Conservation (phyloP, 441 rosid genomes). For the Bruguiera hainesii region DNA sequence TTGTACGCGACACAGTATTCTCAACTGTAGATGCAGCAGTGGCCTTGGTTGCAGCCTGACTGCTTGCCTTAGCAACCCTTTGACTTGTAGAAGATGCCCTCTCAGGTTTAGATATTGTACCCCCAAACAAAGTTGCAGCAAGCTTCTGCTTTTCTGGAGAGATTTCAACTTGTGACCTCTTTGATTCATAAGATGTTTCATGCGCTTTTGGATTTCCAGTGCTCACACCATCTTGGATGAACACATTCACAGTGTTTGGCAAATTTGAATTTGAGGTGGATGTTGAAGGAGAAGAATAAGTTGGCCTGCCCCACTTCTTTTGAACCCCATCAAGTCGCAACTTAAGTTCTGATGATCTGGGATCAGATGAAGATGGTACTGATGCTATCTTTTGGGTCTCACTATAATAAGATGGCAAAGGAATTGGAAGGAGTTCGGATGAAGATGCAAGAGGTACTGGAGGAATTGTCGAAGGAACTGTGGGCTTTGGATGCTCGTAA, state of each 20-base stretch:
- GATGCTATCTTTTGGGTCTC: constrained; percentile 49
- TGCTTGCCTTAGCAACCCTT: constrained; percentile 45
- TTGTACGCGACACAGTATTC: constrained; percentile 29
- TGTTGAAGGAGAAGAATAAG: constrained; percentile 46
- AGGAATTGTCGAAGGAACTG: constrained; percentile 42
- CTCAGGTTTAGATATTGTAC: constrained; percentile 56
- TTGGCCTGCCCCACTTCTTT: constrained; percentile 88
- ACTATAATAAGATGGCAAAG: constrained; percentile 62
- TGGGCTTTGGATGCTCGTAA: constrained; percentile 78
- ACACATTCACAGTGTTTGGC: constrained; percentile 54
- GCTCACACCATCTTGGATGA: constrained; percentile 30
- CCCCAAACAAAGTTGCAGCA: constrained; percentile 94
- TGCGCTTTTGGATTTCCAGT: constrained; percentile 45
- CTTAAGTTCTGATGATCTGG: constrained; percentile 64
- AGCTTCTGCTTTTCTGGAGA: constrained; percentile 92
- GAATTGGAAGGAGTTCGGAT: constrained; percentile 70
- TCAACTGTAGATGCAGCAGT: constrained; percentile 20
- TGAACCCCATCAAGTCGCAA: constrained; percentile 96
- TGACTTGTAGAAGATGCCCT: constrained; percentile 53
- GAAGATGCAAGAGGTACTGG: constrained; percentile 44
- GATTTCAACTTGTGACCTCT: constrained; percentile 59
- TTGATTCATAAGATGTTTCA: constrained; percentile 52
- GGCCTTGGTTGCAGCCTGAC: constrained; percentile 33
- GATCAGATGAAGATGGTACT: constrained; percentile 43
- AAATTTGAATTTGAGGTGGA: constrained; percentile 43